phyloP scores from a whole-genome alignment of 2,329 filamentous ascomycete species.

The Botrytis aclada region DNA sequence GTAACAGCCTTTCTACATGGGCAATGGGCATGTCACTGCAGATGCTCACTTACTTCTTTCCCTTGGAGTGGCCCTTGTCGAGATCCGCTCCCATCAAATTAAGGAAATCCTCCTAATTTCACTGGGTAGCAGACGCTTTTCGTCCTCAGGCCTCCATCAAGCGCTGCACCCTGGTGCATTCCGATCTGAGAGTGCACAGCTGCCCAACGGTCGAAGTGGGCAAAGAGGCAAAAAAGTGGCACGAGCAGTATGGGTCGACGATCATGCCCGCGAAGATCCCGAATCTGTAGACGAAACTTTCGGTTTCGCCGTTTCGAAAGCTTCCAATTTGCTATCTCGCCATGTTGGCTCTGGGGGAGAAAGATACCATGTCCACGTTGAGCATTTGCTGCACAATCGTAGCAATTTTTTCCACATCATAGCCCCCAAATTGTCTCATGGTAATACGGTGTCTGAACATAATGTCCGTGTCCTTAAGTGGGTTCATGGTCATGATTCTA shows the following conservation, averaged over 20 bases:
- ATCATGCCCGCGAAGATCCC: conserved; percentile 8
- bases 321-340: background rate
- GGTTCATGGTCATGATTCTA: background rate
- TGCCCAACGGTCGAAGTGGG: conserved; percentile 14
- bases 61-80: background rate
- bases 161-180: background rate
- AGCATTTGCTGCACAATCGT: background rate
- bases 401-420: background rate
- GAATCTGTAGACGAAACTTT: background rate
- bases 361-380: conserved; percentile 1
- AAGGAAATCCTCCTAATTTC: background rate
- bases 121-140: background rate
- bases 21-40: background rate
- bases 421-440: background rate
- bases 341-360: background rate
- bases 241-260: background rate
- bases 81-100: conserved; percentile 7
- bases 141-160: background rate
- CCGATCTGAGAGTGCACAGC: conserved; percentile 9
- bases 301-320: conserved; percentile 8
- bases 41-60: background rate
- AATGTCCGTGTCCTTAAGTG: conserved; percentile 9
- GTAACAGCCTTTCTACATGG: background rate
- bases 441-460: conserved; percentile 5
- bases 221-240: conserved; percentile 7